Evolutionary conservation across 768 basidiomycete genomes (phyloP), one percentile per base, ranked within the genome.

Genomic region (Hericium erinaceus): DNA sequence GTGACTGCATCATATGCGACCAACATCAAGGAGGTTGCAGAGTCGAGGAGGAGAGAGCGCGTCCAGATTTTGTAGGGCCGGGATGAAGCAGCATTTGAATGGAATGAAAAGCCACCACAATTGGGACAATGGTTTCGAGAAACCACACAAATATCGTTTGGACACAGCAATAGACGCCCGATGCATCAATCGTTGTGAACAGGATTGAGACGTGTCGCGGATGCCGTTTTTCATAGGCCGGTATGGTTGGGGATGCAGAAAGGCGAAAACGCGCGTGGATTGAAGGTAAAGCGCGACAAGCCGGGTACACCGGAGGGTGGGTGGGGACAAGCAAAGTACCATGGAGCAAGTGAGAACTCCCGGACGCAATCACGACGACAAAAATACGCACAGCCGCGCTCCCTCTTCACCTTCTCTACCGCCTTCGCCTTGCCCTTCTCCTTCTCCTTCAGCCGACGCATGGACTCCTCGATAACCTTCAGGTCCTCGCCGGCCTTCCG

Each of bases 401-500:
- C 89, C 53, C 82, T 78, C 73, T 85, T 87, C 59, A 84, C 74
- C 71, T 80, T 88, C 57, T 87, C 87, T 48, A 82, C 68, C n/a
- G 76, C 79, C 70, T 77, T 87, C 54, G 79, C 81, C 68, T 89
- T 90, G 0, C 86, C 85, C 72, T 75, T 80, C 70, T 82, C 85
- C 69, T 80, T 84, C 73, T 89, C 89, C 72, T 81, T 87, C 73
- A 89, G 78, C 59, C 81, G 79, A 55, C 81, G 80, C 80, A 88
- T 84, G 52, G 84, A 85, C 70, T 87, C 88, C 61, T 87, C 82
- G 64, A 92, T 83, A 55, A 80, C 77, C 67, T 77, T 80, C 63
- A 89, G 72, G 75, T 92, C 89, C 65, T 86, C 82, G 37, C 79
- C 80, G 0, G 89, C 90, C 74, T 89, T 90, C 75, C 79, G 83